Evolutionary conservation across 768 basidiomycete species (phyloP), one percentile per base, ranked within the genome.

Genomic region (Termitomyces sp.): DNA sequence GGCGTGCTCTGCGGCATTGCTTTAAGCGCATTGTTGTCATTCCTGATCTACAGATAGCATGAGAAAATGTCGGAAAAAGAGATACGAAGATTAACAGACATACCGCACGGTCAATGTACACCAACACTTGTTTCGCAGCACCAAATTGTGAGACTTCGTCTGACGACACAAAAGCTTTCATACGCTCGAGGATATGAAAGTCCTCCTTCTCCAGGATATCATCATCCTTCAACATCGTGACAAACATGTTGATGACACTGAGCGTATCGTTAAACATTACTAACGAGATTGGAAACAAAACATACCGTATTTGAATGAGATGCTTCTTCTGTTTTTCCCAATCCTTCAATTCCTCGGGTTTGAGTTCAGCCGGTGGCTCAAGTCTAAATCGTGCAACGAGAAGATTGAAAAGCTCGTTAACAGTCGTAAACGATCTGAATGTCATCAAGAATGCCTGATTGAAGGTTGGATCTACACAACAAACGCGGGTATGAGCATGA

Each of bases 391-490:
- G 86, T 47, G 82, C 79, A 7, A 90, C 82, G 20, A 98, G 85
- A 18, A 89, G 78, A 59, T 93, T 87, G 56, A 96, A 88, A 9
- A 98, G 75, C 50, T 93, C 88, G 57, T 91, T 83, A 48, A 91
- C 77, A 5, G 86, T 87, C 16, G 91, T 92, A 72, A 98, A 98
- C 0, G 93, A 95, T 68, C 95, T 93, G 79, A 93, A 97, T 0
- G 96, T 97, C 84, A 97, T 88, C 63, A 98, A 74, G 82, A 98
- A 98, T 0, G 95, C 88, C 69, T 88, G 87, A 70, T 81, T 90
- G 74, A 89, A 96, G 7, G 83, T 82, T 0, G 87, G 81, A 71
- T 97, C 65, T 59, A 55, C 57, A 28, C 20, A 18, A 35, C 51
- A 54, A 20, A 33, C 51, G 51, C 58, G n/a, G 18, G 50, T 7